phyloP scores from a whole-genome alignment of 2,329 filamentous ascomycete genomes.

The Chlorencoelia australis region DNA sequence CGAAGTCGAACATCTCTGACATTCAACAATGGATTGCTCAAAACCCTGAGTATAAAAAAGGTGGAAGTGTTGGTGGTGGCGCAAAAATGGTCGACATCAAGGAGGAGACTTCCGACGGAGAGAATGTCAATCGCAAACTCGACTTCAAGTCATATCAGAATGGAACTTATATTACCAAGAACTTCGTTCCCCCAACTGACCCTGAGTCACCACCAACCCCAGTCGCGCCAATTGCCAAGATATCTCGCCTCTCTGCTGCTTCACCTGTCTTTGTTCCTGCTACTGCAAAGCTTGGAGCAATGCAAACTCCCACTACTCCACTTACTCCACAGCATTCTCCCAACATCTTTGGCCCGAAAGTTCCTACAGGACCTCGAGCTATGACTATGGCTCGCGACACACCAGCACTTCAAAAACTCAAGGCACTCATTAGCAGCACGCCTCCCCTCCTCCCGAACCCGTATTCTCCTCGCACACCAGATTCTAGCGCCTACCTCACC shows the following conservation, averaged over 20 bases:
- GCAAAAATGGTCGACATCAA: too few relatives aligned
- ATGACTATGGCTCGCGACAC: too few relatives aligned
- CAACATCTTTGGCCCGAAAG: too few relatives aligned
- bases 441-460: background rate
- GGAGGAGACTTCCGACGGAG: too few relatives aligned
- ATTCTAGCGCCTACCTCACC: background rate
- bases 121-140: too few relatives aligned
- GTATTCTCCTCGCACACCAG: background rate
- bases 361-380: too few relatives aligned
- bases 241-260: slow-evolving; percentile 5
- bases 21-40: too few relatives aligned
- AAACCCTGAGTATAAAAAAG: too few relatives aligned
- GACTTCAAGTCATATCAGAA: slow-evolving; percentile 5
- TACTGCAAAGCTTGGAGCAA: background rate
- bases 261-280: slow-evolving; percentile 5
- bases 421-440: background rate
- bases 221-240: too few relatives aligned
- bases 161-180: slow-evolving; percentile 4
- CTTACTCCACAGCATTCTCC: background rate
- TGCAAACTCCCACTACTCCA: background rate
- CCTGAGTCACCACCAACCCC: background rate
- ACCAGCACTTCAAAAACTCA: too few relatives aligned
- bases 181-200: background rate
- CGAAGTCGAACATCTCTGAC: too few relatives aligned
- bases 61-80: too few relatives aligned